Evolutionary conservation across 768 basidiomycete species (phyloP), one percentile per base, ranked within the genome.

Genomic region (Cystofilobasidium bisporidii): DNA sequence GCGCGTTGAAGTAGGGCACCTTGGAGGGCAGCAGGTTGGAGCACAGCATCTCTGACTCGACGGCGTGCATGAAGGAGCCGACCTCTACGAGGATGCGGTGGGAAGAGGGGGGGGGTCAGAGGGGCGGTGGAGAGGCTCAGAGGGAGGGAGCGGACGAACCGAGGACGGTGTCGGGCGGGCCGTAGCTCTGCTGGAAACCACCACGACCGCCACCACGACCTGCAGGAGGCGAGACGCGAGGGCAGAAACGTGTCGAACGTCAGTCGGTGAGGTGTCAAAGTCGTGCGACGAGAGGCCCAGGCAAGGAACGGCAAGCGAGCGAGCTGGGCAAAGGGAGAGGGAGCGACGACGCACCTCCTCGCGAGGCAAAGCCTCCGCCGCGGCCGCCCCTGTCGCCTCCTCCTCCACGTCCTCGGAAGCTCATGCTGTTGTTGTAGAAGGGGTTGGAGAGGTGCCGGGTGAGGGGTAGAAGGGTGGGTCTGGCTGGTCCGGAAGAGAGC

Each of bases 1-100:
- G 93, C 0, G 94, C 93, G 77, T 99, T 99, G 84, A 99, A 99
- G 78, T 92, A 94, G 0, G 96, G 96, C 32, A 99, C 91, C 81
- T 89, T 94, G 78, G 93, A 86, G 3, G 86, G 79, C 75, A 90
- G 82, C 24, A 84, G 78, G 4, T 92, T 91, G 10, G 86, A 81
- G 77, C 96, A 99, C 61, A 99, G 82, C 94, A 99, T 98, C 76
- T 99, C 93, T 69, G 90, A 91, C 79, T 99, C 94, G 47, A 98
- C 94, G 18, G 93, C 88, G 76, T 98, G 96, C 38, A 91, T 75
- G 76, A 98, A 96, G 1, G 86, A 80, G 65, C 93, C 92, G 80
- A 94, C 86, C 80, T 96, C 93, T 96, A 53, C 12, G 36, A 53
- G 18, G 43, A 9, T 12, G 26, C n/a, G 41, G 26, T 12, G 28